Conservation (phyloP, 1,139 yeast species). For the Candida gigantensis region DNA sequence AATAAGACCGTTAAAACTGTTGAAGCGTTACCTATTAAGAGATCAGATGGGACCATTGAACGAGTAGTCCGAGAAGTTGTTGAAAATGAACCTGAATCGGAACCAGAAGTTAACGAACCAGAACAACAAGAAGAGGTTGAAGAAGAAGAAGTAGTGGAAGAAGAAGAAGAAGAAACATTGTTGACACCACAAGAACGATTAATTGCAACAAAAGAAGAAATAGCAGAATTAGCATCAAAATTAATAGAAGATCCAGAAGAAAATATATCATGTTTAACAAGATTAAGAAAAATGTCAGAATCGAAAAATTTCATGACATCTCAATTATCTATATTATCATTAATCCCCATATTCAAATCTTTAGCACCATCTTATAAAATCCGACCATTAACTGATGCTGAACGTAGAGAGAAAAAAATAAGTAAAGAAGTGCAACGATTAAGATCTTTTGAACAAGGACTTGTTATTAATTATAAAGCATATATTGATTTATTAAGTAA, state of each 20-base stretch:
- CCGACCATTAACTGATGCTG: slow-evolving; percentile 77
- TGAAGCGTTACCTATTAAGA: slow-evolving; percentile 83
- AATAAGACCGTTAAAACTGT: slow-evolving; percentile 43
- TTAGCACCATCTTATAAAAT: slow-evolving; percentile 88
- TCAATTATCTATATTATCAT: slow-evolving; percentile 73
- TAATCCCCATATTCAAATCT: slow-evolving; percentile 81
- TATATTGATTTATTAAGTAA: slow-evolving; percentile 60
- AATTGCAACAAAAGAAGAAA: slow-evolving; percentile 69
- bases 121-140: slow-evolving; percentile 19
- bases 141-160: slow-evolving; percentile 34
- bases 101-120: slow-evolving; percentile 24
- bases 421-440: slow-evolving; percentile 76
- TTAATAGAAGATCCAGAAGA: slow-evolving; percentile 92
- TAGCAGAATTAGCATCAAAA: slow-evolving; percentile 77
- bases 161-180: slow-evolving; percentile 43
- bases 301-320: slow-evolving; percentile 69
- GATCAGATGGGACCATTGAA: slow-evolving; percentile 67
- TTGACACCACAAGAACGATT: slow-evolving; percentile 61
- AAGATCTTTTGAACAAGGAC: slow-evolving; percentile 76
- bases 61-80: slow-evolving; percentile 51
- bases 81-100: slow-evolving; percentile 26
- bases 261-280: slow-evolving; percentile 62
- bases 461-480: slow-evolving; percentile 68
- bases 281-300: slow-evolving; percentile 70
- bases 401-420: slow-evolving; percentile 78